phyloP scores from a whole-genome alignment of 1,139 yeast genomes.

The Suhomyces bolitotheri region DNA sequence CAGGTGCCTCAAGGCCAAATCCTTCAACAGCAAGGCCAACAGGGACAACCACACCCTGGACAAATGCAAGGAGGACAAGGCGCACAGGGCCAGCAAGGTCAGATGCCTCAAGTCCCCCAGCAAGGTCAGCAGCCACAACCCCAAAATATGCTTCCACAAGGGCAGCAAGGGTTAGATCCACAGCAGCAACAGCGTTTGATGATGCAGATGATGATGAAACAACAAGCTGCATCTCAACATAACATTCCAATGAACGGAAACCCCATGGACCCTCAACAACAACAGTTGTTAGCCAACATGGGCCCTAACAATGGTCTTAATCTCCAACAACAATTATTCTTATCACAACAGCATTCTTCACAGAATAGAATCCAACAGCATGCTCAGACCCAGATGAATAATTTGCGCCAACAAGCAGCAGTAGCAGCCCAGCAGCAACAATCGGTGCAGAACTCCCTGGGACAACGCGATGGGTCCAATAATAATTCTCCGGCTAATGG shows the following conservation, averaged over 20 bases:
- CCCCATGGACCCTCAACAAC: slow-evolving; percentile 25
- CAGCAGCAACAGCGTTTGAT: slow-evolving; percentile 23
- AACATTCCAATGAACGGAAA: slow-evolving; percentile 16
- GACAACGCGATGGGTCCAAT: slow-evolving; percentile 18
- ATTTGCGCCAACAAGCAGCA: slow-evolving; percentile 48
- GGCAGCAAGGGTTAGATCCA: slow-evolving; percentile 14
- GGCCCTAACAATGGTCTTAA: slow-evolving; percentile 14
- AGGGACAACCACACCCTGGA: slow-evolving; percentile 9
- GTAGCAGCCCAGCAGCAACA: slow-evolving; percentile 34
- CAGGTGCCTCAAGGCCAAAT: slow-evolving; percentile 13
- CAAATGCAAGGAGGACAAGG: slow-evolving; percentile 9
- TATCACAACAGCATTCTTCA: slow-evolving; percentile 23
- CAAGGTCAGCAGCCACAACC: slow-evolving; percentile 12
- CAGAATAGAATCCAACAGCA: slow-evolving; percentile 47
- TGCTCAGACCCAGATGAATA: slow-evolving; percentile 55
- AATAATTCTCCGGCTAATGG: slow-evolving; percentile 24
- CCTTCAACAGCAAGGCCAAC: slow-evolving; percentile 14
- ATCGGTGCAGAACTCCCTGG: slow-evolving; percentile 16
- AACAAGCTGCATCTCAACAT: slow-evolving; percentile 20
- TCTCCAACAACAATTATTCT: slow-evolving; percentile 29
- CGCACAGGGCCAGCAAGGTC: slow-evolving; percentile 11
- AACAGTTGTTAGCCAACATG: slow-evolving; percentile 8
- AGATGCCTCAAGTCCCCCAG: slow-evolving; percentile 10
- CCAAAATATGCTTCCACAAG: slow-evolving; percentile 14
- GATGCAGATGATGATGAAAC: slow-evolving; percentile 30